phyloP scores from a whole-genome alignment of 805 yeast genomes.

The Cyberlindnera misumaiensis region DNA sequence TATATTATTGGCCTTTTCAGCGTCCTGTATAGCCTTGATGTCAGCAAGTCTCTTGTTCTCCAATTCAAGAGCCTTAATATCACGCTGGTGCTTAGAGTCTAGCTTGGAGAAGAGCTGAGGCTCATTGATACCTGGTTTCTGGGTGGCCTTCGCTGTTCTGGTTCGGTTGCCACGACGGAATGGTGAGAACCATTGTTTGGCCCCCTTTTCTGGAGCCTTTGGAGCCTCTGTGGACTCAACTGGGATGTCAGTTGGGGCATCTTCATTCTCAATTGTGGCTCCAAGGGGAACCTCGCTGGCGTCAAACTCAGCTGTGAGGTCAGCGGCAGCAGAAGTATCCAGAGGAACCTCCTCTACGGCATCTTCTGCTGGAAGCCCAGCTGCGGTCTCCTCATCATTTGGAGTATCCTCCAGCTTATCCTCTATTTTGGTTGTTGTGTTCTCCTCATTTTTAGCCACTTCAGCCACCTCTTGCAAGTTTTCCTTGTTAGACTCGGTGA shows the following conservation, averaged over 20 bases:
- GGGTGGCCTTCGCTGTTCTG: constrained; percentile 2
- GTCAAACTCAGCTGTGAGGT: too few species aligned
- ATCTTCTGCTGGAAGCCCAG: background rate
- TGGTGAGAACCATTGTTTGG: constrained; percentile 12
- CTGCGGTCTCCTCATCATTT: too few species aligned
- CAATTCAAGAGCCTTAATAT: constrained; percentile 11
- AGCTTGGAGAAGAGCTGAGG: constrained; percentile 12
- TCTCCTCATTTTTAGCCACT: background rate
- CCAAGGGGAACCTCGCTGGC: too few species aligned
- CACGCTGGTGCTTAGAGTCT: constrained; percentile 12
- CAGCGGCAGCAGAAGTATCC: too few species aligned
- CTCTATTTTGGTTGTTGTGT: background rate
- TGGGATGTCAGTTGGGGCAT: too few species aligned
- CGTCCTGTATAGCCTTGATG: constrained; percentile 12
- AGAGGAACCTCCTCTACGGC: background rate
- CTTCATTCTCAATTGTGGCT: too few species aligned
- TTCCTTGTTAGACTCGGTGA: too few species aligned
- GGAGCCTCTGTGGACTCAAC: background rate
- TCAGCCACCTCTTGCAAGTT: too few species aligned
- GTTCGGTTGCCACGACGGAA: constrained; percentile 5
- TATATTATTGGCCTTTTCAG: constrained; percentile 4
- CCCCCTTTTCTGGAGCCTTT: background rate
- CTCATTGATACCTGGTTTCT: constrained; percentile 4
- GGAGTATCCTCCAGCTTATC: too few species aligned
- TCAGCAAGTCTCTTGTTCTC: constrained; percentile 9